Percentiles rank a stretch among this genome's conserved stretches.
These are phyloP conservation scores for Cyberlindnera petersonii DNA, from an alignment of 805 yeast genomes.

Conservation along the genomic window DNA sequence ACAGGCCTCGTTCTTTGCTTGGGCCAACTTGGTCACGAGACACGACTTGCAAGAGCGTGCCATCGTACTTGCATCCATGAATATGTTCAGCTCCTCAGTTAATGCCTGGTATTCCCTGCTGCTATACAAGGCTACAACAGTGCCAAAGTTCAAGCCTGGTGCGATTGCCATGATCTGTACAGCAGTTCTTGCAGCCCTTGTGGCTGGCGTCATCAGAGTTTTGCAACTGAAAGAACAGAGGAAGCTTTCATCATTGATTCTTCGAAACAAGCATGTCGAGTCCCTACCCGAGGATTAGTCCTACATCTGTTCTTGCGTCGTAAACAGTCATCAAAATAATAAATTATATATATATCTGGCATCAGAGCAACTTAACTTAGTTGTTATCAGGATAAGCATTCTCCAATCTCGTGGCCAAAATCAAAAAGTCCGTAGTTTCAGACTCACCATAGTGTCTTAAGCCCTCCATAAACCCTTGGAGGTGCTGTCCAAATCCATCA, in stretches of 20 bases:
- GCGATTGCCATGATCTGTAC: constrained; percentile 57
- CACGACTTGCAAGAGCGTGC: constrained; percentile 63
- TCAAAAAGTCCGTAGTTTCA: constrained; percentile 44
- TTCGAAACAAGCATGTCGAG: too few relatives aligned
- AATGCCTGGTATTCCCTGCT: constrained; percentile 63
- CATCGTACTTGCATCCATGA: constrained; percentile 60
- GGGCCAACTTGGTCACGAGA: constrained; percentile 59
- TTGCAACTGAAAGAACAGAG: constrained; percentile 38
- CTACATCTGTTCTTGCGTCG: too few relatives aligned
- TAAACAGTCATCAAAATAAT: not conserved
- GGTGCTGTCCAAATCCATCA: constrained; percentile 40
- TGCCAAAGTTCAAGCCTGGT: constrained; percentile 49
- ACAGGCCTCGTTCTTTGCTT: constrained; percentile 56
- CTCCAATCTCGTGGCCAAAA: constrained; percentile 41
- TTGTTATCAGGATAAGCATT: constrained; percentile 22
- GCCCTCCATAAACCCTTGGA: constrained; percentile 43
- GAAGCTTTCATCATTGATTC: not conserved
- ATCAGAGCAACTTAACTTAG: not conserved
- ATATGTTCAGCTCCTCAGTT: constrained; percentile 58
- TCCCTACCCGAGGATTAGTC: too few relatives aligned
- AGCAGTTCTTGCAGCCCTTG: constrained; percentile 37
- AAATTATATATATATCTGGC: not conserved
- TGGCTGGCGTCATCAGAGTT: constrained; percentile 39
- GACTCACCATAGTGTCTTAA: constrained; percentile 45
- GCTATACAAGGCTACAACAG: constrained; percentile 49